Evolutionary conservation across 179 eudicot genomes (phyloP).

Genomic region (Pouteria campechiana): DNA sequence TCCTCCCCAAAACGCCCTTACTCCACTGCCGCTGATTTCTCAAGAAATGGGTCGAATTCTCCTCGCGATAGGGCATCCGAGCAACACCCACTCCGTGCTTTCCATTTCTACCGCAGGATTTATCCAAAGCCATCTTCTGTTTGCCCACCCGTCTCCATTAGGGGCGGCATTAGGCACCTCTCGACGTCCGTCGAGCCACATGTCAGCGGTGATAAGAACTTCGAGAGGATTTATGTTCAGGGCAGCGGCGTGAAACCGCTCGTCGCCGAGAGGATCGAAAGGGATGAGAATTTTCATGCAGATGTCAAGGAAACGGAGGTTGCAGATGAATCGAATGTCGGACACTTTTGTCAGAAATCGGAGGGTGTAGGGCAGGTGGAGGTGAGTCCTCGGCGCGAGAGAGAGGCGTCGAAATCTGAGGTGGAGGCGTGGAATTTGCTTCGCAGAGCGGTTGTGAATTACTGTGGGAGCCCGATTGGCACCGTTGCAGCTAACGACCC

Average conservation of each 20-base stretch:
- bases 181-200: conserved; percentile 38
- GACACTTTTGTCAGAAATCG: conserved; percentile 8
- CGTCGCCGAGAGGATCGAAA: conserved; percentile 30
- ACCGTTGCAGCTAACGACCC: conserved; percentile 89
- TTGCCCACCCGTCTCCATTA: too few species aligned
- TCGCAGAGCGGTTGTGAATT: conserved; percentile 56
- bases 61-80: too few species aligned
- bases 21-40: too few species aligned
- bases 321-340: conserved; percentile 12
- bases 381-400: conserved; percentile 11
- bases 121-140: too few species aligned
- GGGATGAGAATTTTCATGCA: conserved; percentile 5
- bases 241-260: conserved; percentile 57
- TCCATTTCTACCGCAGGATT: too few species aligned
- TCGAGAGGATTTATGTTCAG: conserved; percentile 45
- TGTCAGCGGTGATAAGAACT: conserved; percentile 34
- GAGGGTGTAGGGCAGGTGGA: conserved; percentile 13
- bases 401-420: conserved; percentile 54
- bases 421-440: conserved; percentile 88
- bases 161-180: conserved; percentile 28
- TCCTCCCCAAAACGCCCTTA: too few species aligned
- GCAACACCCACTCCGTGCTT: too few species aligned
- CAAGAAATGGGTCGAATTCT: too few species aligned
- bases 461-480: conserved; percentile 77
- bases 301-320: conserved; percentile 8